Conservation (phyloP, 2,329 filamentous ascomycete genomes). For the Beauveria rudraprayagi region DNA sequence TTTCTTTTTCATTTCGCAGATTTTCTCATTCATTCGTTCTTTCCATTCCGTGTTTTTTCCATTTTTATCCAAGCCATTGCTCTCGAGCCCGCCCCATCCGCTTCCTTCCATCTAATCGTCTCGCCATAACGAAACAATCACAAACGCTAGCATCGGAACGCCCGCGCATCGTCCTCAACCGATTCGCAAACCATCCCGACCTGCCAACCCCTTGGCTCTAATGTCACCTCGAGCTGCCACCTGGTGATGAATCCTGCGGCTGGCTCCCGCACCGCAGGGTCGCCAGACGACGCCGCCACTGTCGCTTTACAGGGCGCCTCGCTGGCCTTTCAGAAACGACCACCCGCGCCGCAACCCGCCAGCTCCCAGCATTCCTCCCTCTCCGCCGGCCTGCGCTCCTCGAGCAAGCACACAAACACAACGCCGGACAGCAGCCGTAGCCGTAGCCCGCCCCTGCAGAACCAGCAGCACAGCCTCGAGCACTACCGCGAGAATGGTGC, state of each 20-base stretch:
- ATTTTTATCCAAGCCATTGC: no score
- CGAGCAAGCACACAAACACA: not conserved
- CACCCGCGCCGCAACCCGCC: not conserved
- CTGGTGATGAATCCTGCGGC: conserved; percentile 29
- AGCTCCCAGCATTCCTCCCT: not conserved
- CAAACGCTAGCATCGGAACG: no score
- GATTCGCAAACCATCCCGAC: not conserved
- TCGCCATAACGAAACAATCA: not conserved
- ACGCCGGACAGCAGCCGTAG: not conserved
- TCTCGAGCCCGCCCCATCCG: no score
- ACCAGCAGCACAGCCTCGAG: conserved; percentile 10
- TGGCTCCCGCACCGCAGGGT: conserved; percentile 20
- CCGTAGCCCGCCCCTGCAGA: conserved; percentile 17
- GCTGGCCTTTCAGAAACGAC: conserved; percentile 42
- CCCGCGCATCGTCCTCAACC: not conserved
- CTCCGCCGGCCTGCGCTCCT: not conserved
- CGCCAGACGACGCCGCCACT: conserved; percentile 32
- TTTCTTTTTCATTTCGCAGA: no score
- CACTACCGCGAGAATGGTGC: conserved; percentile 28
- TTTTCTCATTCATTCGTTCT: no score
- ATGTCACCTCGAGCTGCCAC: conserved; percentile 15
- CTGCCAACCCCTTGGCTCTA: not conserved
- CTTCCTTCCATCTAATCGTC: no score
- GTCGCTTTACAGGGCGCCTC: conserved; percentile 46
- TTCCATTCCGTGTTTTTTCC: no score